Evolutionary conservation across 306 rosid species (phyloP), one percentile per base, ranked within the genome.

Genomic region (Mucuna pruriens): DNA sequence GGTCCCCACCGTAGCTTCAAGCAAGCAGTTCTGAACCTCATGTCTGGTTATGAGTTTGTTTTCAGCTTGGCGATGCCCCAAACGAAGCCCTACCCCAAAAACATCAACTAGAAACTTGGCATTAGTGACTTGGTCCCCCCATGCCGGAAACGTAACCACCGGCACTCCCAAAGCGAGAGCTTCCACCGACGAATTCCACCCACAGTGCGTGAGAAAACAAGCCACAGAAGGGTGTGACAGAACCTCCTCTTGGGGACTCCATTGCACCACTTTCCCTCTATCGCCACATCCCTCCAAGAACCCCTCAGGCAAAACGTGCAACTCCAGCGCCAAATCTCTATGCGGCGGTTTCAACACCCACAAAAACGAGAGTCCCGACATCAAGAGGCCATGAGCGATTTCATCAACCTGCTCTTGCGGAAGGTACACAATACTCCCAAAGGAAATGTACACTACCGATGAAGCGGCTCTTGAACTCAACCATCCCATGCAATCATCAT

Each of bases 101-200:
- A 74, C 88, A 31, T 87, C 92, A 9, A 89, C 89, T 76, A 89
- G 12, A 51, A 69, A 82, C 67, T 86, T 87, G 0, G 92, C 90
- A 38, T 86, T 81, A 1, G 89, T 86, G 10, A 86, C 89, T 72
- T 89, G 92, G 36, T 89, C 92, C 1, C 92, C 92, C 90, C 90
- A 89, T 15, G 84, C 87, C 0, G 92, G 87, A 38, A 89, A 89
- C 4, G 90, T 82, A 15, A 89, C 54, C 38, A 89, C 75, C 42
- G 67, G 39, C 20, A 60, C 67, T 9, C 90, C 92, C 0, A 64
- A 63, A 0, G 84, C 63, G 12, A 87, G n/a, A 0, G 90, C 63
- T 26, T 89, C 92, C 83, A 87, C 48, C 6, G 89, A 42, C 0
- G 92, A 89, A 75, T 87, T 87, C 90, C 92, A 89, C 0, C 92